Base-by-base conservation (phyloP, 176 grass and related monocot species). In the Raddia guianensis region DNA sequence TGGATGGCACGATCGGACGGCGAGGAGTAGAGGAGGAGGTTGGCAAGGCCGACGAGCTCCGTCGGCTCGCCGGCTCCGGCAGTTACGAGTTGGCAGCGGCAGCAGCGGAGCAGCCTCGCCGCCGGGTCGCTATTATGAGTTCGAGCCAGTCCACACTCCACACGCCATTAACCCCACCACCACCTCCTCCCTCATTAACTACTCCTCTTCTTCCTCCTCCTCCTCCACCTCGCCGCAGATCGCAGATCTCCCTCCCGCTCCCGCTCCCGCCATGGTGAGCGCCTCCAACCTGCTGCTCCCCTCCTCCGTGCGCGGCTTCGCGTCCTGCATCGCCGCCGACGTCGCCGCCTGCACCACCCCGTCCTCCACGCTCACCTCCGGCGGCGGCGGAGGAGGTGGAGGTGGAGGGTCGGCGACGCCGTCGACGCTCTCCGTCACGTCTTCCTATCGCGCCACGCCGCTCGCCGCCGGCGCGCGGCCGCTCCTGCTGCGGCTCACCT, bases 241-340 rank as follows among this genome's bases (percentile, higher is more conserved):
- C 60, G 3, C 86, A 44, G 68, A 67, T 76, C 80, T 49, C 49
- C 27, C 27, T 27, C 27, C 27, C 27, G 27, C 27, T 27, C 27
- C 27, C 27, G 27, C 27, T 27, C 27, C 0, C 6, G 58, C 49
- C 54, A 94, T 94, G 88, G 92, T 91, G 83, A 86, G 86, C 76
- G 84, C 77, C 50, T 82, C 83, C 44, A 91, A 84, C 49, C 89
- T 94, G 27, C 89, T 94, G 13, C 85, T 94, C 1, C 92, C 89
- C 0, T 58, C 89, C 9, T 75, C 88, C 21, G 60, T 94, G 80
- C 90, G 90, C 66, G 90, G 82, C 74, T 90, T 98, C 66, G 95
- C 86, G 3, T 94, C 95, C 68, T 98, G 95, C 88, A 84, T 93
- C 90, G 81, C 86, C 70, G 86, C 83, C 53, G 87, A 90, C 77